A percentile compares a stretch with the other conserved stretches of the same genome.
Conservation (phyloP, 2,329 filamentous ascomycete species). For the Trichoderma polysporum region DNA sequence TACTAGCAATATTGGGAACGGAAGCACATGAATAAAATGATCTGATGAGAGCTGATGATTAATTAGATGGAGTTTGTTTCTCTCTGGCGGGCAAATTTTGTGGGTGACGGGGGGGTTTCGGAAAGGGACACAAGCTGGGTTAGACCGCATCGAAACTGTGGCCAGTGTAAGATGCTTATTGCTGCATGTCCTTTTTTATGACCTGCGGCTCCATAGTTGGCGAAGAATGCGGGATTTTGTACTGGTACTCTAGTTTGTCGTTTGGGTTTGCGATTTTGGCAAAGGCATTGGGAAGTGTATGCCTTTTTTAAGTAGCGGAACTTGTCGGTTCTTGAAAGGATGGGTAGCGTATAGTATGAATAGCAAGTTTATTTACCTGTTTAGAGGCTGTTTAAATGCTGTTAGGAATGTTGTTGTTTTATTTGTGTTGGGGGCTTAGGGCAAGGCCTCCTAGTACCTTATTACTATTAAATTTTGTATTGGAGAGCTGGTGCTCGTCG, state of each 20-base stretch:
- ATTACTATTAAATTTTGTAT: too few relatives aligned
- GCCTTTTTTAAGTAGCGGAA: neutral
- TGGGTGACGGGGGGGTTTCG: neutral
- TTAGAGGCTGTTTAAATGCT: too few relatives aligned
- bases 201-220: neutral
- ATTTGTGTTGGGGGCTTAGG: too few relatives aligned
- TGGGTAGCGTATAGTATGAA: neutral
- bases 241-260: neutral
- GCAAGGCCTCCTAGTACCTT: too few relatives aligned
- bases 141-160: neutral
- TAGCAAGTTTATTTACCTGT: neutral
- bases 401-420: too few relatives aligned
- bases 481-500: too few relatives aligned
- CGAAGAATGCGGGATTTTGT: neutral
- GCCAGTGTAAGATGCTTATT: neutral
- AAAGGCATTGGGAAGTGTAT: neutral
- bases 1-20: neutral
- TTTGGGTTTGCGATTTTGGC: neutral
- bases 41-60: neutral
- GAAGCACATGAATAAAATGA: neutral
- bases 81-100: neutral
- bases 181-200: neutral
- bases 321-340: neutral
- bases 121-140: neutral
- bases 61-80: neutral